Evolutionary conservation across 2,329 filamentous ascomycete genomes (phyloP).

Genomic region (Thielaviopsis musarum): DNA sequence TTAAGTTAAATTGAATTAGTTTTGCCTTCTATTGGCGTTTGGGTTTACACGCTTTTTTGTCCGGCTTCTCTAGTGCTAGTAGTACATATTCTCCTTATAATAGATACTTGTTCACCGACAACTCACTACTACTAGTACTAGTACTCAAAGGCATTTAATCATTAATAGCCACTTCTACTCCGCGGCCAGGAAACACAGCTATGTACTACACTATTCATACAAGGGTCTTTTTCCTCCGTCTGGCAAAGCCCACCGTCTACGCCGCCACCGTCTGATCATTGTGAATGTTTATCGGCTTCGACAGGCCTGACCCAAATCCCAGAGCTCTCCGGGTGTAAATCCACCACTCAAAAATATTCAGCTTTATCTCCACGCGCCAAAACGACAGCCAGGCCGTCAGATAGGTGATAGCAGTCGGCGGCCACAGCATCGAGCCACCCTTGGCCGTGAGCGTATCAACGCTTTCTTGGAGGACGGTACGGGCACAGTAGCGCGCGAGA

Average conservation of each 20-base stretch:
- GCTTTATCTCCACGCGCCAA: slow-evolving; percentile 43
- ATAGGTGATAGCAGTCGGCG: slow-evolving; percentile 35
- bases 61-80: too few species aligned
- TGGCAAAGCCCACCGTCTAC: neutral
- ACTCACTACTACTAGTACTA: too few species aligned
- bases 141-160: neutral
- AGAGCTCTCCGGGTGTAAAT: slow-evolving; percentile 34
- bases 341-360: slow-evolving; percentile 47
- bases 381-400: slow-evolving; percentile 41
- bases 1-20: too few species aligned
- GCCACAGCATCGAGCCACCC: slow-evolving; percentile 40
- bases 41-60: too few species aligned
- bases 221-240: neutral
- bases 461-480: slow-evolving; percentile 48
- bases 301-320: slow-evolving; percentile 15
- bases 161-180: neutral
- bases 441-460: slow-evolving; percentile 35
- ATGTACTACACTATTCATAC: too few species aligned
- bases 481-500: slow-evolving; percentile 49
- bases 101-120: too few species aligned
- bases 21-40: too few species aligned
- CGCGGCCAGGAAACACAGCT: neutral
- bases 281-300: slow-evolving; percentile 9
- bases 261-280: neutral
- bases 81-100: too few species aligned